Evolutionary conservation across 2,329 filamentous ascomycete genomes (phyloP).

Genomic region (Thielaviopsis musarum): DNA sequence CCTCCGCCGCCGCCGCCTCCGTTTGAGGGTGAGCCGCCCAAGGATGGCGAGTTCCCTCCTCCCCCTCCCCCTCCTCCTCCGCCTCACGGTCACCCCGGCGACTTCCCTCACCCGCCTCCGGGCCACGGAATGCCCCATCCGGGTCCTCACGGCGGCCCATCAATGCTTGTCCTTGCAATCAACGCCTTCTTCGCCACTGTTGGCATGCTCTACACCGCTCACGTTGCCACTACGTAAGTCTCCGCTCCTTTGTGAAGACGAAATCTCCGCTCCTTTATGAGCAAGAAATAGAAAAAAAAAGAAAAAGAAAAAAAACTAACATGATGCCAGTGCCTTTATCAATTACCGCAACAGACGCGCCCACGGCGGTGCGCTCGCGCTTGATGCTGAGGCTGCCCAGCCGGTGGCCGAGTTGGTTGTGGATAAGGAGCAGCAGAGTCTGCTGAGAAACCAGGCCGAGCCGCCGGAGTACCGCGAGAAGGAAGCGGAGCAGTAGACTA

Average conservation of each 20-base stretch:
- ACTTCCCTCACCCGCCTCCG: background rate
- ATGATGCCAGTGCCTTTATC: background rate
- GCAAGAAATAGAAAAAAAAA: background rate
- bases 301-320: background rate
- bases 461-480: conserved; percentile 5
- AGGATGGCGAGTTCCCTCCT: background rate
- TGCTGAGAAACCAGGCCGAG: background rate
- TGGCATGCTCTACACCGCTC: conserved; percentile 2
- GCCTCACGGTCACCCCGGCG: background rate
- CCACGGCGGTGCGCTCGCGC: background rate
- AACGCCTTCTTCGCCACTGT: conserved; percentile 5
- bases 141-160: background rate
- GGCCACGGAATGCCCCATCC: background rate
- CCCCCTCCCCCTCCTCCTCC: background rate
- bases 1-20: background rate
- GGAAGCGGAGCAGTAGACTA: background rate
- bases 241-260: background rate
- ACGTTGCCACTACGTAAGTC: conserved; percentile 2
- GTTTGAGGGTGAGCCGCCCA: background rate
- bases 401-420: background rate
- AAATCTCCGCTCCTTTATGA: background rate
- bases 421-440: conserved; percentile 2
- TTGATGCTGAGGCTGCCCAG: background rate
- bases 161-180: background rate
- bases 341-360: background rate